Conservation (phyloP, 441 rosid genomes). For the Populus tomentosa region DNA sequence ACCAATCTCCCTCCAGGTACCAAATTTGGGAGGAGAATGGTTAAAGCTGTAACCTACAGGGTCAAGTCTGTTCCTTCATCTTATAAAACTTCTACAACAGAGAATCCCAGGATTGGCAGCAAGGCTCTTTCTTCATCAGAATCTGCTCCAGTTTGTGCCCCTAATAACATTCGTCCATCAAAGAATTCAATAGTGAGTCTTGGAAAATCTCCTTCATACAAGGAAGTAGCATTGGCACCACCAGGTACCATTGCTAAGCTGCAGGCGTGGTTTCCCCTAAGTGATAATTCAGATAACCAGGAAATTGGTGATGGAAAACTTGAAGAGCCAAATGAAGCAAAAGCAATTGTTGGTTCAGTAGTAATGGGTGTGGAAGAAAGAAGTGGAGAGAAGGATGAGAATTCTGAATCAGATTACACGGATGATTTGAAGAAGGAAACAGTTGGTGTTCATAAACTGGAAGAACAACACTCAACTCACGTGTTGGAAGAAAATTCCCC, state of each 20-base stretch:
- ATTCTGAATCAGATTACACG: slow-evolving; percentile 20
- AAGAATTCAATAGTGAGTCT: slow-evolving; percentile 54
- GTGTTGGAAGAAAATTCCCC: slow-evolving; percentile 31
- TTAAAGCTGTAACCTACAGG: slow-evolving; percentile 81
- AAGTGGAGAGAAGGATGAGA: slow-evolving; percentile 33
- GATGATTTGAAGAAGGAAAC: slow-evolving; percentile 28
- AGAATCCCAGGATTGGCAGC: slow-evolving; percentile 34
- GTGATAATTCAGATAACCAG: slow-evolving; percentile 42
- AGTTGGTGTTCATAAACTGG: slow-evolving; percentile 34
- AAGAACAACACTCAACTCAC: slow-evolving; percentile 36
- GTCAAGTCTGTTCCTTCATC: slow-evolving; percentile 65
- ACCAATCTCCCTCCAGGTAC: slow-evolving; percentile 50
- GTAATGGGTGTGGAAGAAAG: slow-evolving; percentile 25
- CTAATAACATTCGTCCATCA: slow-evolving; percentile 34
- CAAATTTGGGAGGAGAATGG: slow-evolving; percentile 78
- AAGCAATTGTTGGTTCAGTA: slow-evolving; percentile 30
- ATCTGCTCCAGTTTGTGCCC: slow-evolving; percentile 35
- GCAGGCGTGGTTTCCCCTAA: slow-evolving; percentile 56
- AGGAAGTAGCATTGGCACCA: slow-evolving; percentile 96
- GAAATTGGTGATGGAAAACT: slow-evolving; percentile 28
- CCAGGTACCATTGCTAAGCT: slow-evolving; percentile 78
- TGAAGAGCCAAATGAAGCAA: slow-evolving; percentile 36
- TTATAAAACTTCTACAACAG: slow-evolving; percentile 36
- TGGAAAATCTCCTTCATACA: slow-evolving; percentile 95
- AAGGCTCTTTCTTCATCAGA: slow-evolving; percentile 45